A percentile compares a stretch with the other conserved stretches of the same genome.
Conservation (phyloP, 2,329 filamentous ascomycete genomes). For the Diaporthe sp. region DNA sequence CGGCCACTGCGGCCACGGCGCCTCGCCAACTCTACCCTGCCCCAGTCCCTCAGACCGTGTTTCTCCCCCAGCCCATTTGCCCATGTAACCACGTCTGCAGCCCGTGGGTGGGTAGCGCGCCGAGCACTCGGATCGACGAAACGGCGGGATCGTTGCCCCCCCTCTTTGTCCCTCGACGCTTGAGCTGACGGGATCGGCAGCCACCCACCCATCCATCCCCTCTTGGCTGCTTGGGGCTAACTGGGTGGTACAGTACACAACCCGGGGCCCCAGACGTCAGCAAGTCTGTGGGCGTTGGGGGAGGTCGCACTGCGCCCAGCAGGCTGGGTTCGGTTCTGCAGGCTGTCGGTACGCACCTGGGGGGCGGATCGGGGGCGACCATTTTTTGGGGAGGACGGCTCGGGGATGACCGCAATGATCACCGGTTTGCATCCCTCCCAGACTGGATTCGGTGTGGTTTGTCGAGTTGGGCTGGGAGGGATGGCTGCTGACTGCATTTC, state of each 20-base stretch:
- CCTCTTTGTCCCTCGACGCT: background rate
- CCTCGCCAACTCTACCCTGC: background rate
- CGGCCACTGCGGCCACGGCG: background rate
- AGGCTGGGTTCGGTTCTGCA: constrained; percentile 5
- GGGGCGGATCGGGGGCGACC: background rate
- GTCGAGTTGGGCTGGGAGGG: background rate
- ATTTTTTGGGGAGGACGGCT: background rate
- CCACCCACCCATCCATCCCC: background rate
- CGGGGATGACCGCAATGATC: constrained; percentile 26
- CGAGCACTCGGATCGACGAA: constrained; percentile 29
- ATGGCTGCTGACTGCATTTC: background rate
- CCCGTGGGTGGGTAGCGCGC: background rate
- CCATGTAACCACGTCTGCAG: background rate
- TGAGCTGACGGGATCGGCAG: background rate
- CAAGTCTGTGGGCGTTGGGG: background rate
- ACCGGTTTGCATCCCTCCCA: background rate
- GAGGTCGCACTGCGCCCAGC: constrained; percentile 3
- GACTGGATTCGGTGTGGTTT: background rate
- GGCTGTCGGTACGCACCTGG: background rate
- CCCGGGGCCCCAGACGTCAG: constrained; percentile 12
- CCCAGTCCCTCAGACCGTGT: background rate
- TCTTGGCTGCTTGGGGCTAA: background rate
- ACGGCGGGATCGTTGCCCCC: background rate
- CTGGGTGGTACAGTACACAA: background rate
- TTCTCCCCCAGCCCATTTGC: background rate